Conservation (phyloP, 2,329 filamentous ascomycete genomes). For the Grosmannia huntii region DNA sequence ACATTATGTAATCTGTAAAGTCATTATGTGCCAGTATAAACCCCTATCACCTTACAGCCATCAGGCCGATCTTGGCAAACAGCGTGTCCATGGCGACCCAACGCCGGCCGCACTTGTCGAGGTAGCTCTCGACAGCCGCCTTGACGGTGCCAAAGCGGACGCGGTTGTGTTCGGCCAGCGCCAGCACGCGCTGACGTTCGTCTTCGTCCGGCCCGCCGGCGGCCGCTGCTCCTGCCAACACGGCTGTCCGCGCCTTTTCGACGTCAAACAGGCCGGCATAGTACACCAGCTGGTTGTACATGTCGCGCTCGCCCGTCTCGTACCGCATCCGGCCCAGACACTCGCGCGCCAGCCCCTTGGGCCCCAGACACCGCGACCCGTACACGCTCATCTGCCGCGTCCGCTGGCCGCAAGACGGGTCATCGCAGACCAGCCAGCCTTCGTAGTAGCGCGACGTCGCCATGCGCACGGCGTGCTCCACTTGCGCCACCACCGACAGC, state of each 20-base stretch:
- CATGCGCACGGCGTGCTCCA: constrained; percentile 70
- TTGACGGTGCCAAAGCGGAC: constrained; percentile 64
- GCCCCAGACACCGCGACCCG: constrained; percentile 77
- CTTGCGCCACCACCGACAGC: constrained; percentile 69
- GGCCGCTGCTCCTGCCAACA: constrained; percentile 12
- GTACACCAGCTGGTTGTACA: constrained; percentile 93
- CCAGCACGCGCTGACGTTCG: constrained; percentile 52
- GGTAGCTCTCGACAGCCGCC: constrained; percentile 65
- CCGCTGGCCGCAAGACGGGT: constrained; percentile 71
- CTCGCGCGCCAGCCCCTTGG: constrained; percentile 69
- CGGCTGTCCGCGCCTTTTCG: constrained; percentile 52
- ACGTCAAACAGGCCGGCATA: constrained; percentile 78
- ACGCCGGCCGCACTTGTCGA: constrained; percentile 80
- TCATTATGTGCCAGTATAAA: too few relatives aligned
- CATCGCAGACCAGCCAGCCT: constrained; percentile 82
- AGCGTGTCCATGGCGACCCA: constrained; percentile 91
- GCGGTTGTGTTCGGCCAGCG: constrained; percentile 72
- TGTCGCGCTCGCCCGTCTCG: constrained; percentile 73
- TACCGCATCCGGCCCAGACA: constrained; percentile 83
- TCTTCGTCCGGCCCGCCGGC: constrained; percentile 31
- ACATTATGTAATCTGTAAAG: too few relatives aligned
- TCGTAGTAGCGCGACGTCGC: constrained; percentile 82
- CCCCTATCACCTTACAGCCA: not conserved
- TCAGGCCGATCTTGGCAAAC: constrained; percentile 56
- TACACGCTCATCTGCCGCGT: constrained; percentile 92